Evolutionary conservation across 2,329 filamentous ascomycete genomes (phyloP).

Genomic region (Fusarium sp.): DNA sequence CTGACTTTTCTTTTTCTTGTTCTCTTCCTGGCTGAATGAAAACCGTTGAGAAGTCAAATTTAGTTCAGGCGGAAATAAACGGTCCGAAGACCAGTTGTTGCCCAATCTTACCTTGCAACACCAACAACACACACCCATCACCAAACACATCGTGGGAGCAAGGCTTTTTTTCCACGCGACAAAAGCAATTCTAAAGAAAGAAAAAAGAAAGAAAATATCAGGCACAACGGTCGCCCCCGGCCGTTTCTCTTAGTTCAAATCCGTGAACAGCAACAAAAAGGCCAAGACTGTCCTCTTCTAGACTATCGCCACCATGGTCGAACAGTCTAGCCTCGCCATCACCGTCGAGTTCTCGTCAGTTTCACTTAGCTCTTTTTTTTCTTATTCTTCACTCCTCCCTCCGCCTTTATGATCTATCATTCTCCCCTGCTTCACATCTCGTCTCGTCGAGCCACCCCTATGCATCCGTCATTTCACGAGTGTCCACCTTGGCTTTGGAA

Average conservation of each 20-base stretch:
- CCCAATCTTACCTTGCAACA: constrained; percentile 7
- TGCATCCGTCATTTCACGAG: constrained; percentile 17
- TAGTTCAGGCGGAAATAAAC: background rate
- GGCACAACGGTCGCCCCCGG: constrained; percentile 7
- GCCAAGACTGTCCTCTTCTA: background rate
- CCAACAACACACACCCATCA: constrained; percentile 4
- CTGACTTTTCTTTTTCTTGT: background rate
- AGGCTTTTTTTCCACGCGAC: constrained; percentile 5
- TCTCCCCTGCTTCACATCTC: constrained; percentile 21
- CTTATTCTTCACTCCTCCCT: background rate
- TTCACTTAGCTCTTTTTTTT: constrained; percentile 22
- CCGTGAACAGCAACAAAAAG: background rate
- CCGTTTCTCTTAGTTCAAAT: constrained; percentile 1
- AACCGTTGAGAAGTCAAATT: background rate
- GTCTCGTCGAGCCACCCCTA: constrained; percentile 10
- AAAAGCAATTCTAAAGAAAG: constrained; percentile 30
- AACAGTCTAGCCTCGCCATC: constrained; percentile 62
- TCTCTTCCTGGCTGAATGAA: background rate
- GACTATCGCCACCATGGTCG: constrained; percentile 32
- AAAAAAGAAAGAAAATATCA: background rate
- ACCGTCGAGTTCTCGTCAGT: constrained; percentile 77
- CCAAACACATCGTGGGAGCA: constrained; percentile 10
- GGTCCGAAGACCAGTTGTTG: background rate
- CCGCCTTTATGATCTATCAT: constrained; percentile 43
- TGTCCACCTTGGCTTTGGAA: constrained; percentile 18